Conservation (phyloP, 1,284 basidiomycete species). For the Austropuccinia psidii region DNA sequence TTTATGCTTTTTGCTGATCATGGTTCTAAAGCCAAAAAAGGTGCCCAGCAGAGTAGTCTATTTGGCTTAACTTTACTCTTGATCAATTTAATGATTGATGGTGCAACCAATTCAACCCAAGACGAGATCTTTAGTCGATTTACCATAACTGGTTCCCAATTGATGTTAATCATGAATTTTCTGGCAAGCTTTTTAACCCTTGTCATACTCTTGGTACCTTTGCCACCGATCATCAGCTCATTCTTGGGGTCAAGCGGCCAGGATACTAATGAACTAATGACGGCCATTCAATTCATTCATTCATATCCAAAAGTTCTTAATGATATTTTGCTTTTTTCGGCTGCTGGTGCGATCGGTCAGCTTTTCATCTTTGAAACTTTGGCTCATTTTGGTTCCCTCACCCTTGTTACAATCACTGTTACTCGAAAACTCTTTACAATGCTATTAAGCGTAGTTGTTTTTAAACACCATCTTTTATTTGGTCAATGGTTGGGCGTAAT, state of each 20-base stretch:
- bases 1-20: conserved; percentile 72
- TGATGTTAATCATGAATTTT: conserved; percentile 98
- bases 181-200: conserved; percentile 61
- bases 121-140: conserved; percentile 83
- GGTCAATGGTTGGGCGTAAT: conserved; percentile 88
- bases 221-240: conserved; percentile 42
- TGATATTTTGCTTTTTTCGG: conserved; percentile 75
- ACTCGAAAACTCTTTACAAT: conserved; percentile 99
- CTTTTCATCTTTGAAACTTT: conserved; percentile 98
- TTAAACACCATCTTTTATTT: conserved; percentile 71
- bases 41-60: conserved; percentile 48
- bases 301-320: conserved; percentile 68
- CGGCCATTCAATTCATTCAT: conserved; percentile 66
- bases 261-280: conserved; percentile 59
- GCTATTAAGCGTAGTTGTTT: conserved; percentile 87
- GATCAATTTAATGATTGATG: conserved; percentile 83
- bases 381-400: conserved; percentile 88
- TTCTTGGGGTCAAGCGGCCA: conserved; percentile 39
- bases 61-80: conserved; percentile 65
- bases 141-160: conserved; percentile 82
- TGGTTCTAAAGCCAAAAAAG: conserved; percentile 55
- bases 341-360: conserved; percentile 88
- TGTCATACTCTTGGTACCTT: conserved; percentile 42
- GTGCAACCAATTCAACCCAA: conserved; percentile 93
- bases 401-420: conserved; percentile 83